Conservation (phyloP, 257 asterid species). For the Scutellaria baicalensis region DNA sequence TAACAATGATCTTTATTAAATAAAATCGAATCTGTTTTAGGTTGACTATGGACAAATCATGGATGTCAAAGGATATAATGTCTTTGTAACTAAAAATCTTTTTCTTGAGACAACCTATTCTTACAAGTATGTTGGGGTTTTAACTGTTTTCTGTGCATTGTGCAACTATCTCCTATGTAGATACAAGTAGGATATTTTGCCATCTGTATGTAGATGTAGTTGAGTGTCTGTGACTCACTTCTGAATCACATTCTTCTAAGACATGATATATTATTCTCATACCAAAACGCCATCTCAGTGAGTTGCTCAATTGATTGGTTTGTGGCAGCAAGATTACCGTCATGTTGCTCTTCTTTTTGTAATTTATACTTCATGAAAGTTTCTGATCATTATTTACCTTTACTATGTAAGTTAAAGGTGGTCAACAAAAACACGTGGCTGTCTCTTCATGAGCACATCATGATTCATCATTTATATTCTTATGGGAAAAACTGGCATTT, state of each 20-base stretch:
- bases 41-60: too few relatives aligned
- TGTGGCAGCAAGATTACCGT: not conserved
- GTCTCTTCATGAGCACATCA: conserved; percentile 2
- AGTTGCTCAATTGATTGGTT: conserved; percentile 8
- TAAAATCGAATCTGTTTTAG: too few relatives aligned
- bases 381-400: not conserved
- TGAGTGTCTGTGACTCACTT: not conserved
- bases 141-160: too few relatives aligned
- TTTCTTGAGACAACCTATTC: too few relatives aligned
- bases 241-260: conserved; percentile 1
- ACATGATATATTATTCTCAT: not conserved
- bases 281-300: not conserved
- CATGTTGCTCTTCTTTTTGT: too few relatives aligned
- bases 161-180: too few relatives aligned
- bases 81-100: too few relatives aligned
- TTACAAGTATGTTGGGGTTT: too few relatives aligned
- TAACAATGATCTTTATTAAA: too few relatives aligned
- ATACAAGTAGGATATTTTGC: too few relatives aligned
- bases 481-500: not conserved
- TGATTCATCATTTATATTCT: conserved; percentile 2
- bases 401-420: conserved; percentile 11
- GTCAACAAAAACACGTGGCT: not conserved
- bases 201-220: not conserved
- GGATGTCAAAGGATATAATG: too few relatives aligned
- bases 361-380: not conserved